Evolutionary conservation across 345 rosid species (phyloP), one percentile per base, ranked within the genome.

Genomic region (Mallotus nudiflorus): DNA sequence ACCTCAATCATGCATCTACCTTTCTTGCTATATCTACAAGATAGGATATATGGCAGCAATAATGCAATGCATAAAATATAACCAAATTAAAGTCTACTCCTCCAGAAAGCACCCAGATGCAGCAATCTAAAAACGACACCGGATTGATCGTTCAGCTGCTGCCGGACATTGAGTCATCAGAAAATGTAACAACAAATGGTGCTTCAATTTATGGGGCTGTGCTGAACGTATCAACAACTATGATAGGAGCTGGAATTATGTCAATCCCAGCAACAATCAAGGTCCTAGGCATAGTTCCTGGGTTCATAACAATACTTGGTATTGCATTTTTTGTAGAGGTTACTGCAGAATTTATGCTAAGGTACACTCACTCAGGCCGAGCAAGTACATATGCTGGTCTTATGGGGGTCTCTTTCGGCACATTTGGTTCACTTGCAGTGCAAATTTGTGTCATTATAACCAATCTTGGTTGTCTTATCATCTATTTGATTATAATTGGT

Each of bases 401-500:
- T 28, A 55, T 81, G 75, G 74, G 72, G 0, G 79, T 71, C 28
- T 71, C 84, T 9, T 81, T 81, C 27, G 84, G 84, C 0, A 31
- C 46, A 6, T 46, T 35, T 2, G 84, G 82, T 10, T 68, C 77
- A 4, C 13, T 62, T 19, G 61, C 68, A 0, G 62, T 81, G 18
- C 79, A 81, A 72, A 18, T 71, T 45, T 68, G 69, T 65, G 77
- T 77, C 44, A 39, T 77, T 16, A 10, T 71, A 37, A 71, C 75
- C 15, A 77, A 71, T 40, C 52, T 77, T 37, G 81, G 81, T 10
- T 68, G 71, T 18, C 74, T 81, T 25, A 72, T 75, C 55, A 69
- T 81, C 25, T 81, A 77, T 22, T 35, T 77, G 76, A 77, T 81
- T 16, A 81, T 77, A 4, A 77, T 77, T 35, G 84, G 81, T 81